phyloP scores from a whole-genome alignment of 495 filamentous ascomycete species.

The Copromyces sp. region DNA sequence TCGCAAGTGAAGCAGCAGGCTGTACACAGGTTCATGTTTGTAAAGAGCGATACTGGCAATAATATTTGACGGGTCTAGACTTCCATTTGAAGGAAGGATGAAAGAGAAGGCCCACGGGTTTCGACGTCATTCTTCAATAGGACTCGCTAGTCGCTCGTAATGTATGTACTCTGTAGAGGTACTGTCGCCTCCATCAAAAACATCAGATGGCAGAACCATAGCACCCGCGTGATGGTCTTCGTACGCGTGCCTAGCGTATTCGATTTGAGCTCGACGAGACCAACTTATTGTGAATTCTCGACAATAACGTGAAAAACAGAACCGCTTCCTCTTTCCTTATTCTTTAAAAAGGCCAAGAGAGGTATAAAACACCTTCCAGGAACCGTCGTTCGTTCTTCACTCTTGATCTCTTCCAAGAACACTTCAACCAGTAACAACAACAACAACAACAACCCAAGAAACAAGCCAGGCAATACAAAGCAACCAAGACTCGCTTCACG shows the following conservation, averaged over 20 bases:
- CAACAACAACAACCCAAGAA: not conserved
- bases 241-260: not conserved
- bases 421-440: too few relatives aligned
- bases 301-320: not conserved
- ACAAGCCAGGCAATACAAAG: not conserved
- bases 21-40: not conserved
- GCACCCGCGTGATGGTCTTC: not conserved
- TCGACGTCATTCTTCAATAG: not conserved
- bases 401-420: not conserved
- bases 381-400: rapidly evolving
- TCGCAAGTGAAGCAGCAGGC: not conserved
- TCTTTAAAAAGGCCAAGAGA: not conserved
- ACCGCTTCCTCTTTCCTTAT: not conserved
- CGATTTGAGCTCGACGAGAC: not conserved
- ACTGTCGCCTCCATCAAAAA: not conserved
- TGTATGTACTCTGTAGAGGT: not conserved
- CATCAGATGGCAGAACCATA: not conserved
- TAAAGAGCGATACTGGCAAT: too few relatives aligned
- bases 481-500: too few relatives aligned
- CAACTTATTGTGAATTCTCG: not conserved
- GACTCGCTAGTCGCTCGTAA: not conserved
- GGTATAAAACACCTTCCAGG: not conserved
- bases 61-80: not conserved
- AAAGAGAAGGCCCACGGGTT: not conserved
- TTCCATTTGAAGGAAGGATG: not conserved